Evolutionary conservation across 208 protist species (phyloP), one percentile per base, ranked within the genome.

Genomic region (Wallacemonas rigidus): DNA sequence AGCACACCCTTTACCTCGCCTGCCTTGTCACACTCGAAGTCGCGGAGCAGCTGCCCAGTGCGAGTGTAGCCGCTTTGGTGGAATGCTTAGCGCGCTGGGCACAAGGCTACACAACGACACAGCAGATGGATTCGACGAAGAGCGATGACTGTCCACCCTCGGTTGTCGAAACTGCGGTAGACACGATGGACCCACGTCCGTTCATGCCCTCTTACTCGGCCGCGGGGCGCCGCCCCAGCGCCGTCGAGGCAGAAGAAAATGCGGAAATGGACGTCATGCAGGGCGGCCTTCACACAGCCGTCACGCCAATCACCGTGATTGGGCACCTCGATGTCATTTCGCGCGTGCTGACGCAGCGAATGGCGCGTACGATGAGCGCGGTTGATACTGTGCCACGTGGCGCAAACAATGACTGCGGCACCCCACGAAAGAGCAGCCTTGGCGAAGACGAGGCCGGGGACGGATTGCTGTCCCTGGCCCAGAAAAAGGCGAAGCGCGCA

Each of bases 271-370:
- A 69, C 15, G 50, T 17, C 15, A 48, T 60, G 45, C 74, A 78
- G 14, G 77, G 69, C 39, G 77, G 81, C n/a, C 39, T 82, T 0
- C 60, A 26, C 11, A 43, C 17, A 0, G 55, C 50, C 38, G 69
- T 91, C 55, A 82, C 71, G 17, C 79, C 83, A 11, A 82, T 80
- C 41, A 78, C 68, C 0, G 77, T 89, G 4, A 57, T 90, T 4
- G 80, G 80, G 1, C 85, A 91, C 38, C 35, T 91, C 12, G 70
- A 83, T 17, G 76, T 84, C 7, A 15, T 93, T 2, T 81, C 83
- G 0, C 71, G 76, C 2, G 83, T 86, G n/a, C 35, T 83, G 65
- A 79, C 82, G 72, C 72, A 80, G 40, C 88, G 79, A 2, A 79
- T 89, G 50, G 58, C 70, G 15, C 26, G 55, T 47, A 38, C 74